phyloP scores from a whole-genome alignment of 2,329 filamentous ascomycete species.

The Amesomyces nigricolor region DNA sequence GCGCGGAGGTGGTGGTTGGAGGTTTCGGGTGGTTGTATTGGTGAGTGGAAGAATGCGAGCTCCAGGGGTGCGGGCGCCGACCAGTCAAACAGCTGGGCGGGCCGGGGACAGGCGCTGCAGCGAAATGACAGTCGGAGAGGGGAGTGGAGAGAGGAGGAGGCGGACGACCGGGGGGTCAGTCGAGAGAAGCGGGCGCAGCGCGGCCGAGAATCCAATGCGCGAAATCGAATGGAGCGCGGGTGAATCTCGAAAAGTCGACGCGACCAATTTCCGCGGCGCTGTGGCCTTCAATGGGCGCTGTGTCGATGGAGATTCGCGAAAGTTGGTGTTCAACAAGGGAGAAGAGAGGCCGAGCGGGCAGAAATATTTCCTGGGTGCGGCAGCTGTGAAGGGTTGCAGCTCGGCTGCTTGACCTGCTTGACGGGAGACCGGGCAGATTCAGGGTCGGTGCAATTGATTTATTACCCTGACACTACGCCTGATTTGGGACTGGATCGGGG shows the following conservation, averaged over 20 bases:
- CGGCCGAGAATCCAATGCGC: constrained; percentile 3
- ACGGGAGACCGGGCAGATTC: constrained; percentile 22
- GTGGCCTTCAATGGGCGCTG: neutral
- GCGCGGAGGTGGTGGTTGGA: constrained; percentile 16
- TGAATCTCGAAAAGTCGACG: neutral
- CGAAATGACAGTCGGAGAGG: constrained; percentile 28
- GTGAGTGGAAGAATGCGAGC: constrained; percentile 27
- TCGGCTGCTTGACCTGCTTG: constrained; percentile 4
- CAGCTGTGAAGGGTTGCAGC: constrained; percentile 11
- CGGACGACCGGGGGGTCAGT: constrained; percentile 11
- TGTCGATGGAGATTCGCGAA: neutral
- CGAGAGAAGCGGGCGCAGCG: constrained; percentile 6
- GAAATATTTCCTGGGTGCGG: constrained; percentile 16
- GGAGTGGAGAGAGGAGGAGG: constrained; percentile 25
- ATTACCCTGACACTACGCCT: constrained; percentile 22
- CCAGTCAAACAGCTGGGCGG: constrained; percentile 28
- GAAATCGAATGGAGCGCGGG: neutral
- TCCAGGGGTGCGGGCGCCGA: constrained; percentile 27
- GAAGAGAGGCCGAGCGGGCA: constrained; percentile 9
- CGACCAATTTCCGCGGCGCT: neutral
- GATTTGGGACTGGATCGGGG: constrained; percentile 20
- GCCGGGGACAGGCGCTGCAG: constrained; percentile 24
- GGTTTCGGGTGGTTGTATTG: constrained; percentile 17
- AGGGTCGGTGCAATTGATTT: constrained; percentile 20
- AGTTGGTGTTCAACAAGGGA: neutral